A percentile compares a stretch with the other conserved stretches of the same genome.
Evolutionary conservation across 306 rosid species (phyloP).

Genomic region (Lablab purpureus): DNA sequence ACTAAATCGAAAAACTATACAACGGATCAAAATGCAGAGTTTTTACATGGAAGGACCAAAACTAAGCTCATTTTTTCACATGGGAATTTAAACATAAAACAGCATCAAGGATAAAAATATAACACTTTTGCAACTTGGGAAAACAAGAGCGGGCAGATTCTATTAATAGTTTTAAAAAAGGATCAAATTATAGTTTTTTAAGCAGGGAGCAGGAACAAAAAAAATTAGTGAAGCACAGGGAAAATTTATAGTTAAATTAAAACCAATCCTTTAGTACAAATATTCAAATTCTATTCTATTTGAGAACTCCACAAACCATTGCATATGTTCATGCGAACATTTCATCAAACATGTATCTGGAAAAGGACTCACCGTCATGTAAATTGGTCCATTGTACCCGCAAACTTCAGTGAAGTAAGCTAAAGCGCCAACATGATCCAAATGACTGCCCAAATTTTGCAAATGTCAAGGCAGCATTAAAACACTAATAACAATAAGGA

Average conservation of each 20-base stretch:
- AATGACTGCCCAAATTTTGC: conserved; percentile 58
- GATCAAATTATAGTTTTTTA: not conserved
- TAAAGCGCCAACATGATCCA: conserved; percentile 91
- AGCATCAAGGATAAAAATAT: not conserved
- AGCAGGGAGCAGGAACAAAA: not conserved
- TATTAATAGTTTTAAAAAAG: not conserved
- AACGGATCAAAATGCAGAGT: too few relatives aligned
- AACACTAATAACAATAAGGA: not conserved
- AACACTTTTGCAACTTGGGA: not conserved
- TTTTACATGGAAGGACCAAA: not conserved
- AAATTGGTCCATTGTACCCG: conserved; percentile 83
- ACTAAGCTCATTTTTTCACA: not conserved
- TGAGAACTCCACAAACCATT: not conserved
- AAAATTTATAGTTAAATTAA: not conserved
- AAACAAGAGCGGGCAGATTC: not conserved
- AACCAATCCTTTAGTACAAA: not conserved
- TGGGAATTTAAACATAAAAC: not conserved
- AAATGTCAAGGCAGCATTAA: conserved; percentile 23
- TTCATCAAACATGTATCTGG: conserved; percentile 51
- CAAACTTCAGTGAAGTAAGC: conserved; percentile 93
- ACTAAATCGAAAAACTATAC: not conserved
- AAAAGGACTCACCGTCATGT: conserved; percentile 78
- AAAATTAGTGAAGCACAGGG: not conserved
- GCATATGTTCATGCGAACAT: conserved; percentile 38
- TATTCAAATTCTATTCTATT: not conserved